Conservation (phyloP, 305 asterid genomes). For the Fraxinus sp. region DNA sequence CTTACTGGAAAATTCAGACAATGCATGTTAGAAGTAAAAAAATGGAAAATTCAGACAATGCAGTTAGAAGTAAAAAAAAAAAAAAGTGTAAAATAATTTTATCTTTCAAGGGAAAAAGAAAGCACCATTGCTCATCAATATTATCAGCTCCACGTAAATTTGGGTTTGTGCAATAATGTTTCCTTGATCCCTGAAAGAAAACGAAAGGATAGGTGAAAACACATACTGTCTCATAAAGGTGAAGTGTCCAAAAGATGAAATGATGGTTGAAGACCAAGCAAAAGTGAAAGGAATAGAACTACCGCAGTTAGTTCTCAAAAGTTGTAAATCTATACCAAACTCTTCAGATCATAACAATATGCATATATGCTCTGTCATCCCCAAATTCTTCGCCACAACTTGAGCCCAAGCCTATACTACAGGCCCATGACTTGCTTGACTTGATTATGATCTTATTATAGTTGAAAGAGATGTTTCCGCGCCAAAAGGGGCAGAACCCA, state of each 20-base stretch:
- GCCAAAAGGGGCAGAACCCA: not conserved
- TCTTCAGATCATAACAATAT: not conserved
- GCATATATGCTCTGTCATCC: conserved; percentile 1
- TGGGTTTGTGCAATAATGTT: conserved; percentile 78
- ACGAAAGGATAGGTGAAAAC: conserved; percentile 17
- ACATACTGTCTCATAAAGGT: conserved; percentile 5
- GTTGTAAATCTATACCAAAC: conserved; percentile 5
- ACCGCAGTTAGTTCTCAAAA: not conserved
- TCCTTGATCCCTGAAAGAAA: conserved; percentile 76
- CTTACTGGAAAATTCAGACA: conserved; percentile 54
- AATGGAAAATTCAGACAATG: too few relatives aligned
- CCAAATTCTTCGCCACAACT: conserved; percentile 3
- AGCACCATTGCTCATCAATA: conserved; percentile 84
- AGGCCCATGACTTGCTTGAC: conserved; percentile 10
- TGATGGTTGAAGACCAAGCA: not conserved
- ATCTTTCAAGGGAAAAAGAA: conserved; percentile 19
- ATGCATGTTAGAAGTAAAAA: conserved; percentile 35
- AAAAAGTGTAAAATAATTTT: conserved; percentile 3
- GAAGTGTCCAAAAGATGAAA: conserved; percentile 9
- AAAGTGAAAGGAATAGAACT: conserved; percentile 5
- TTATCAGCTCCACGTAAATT: conserved; percentile 54
- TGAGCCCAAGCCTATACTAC: conserved; percentile 1
- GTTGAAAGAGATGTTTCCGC: conserved; percentile 1
- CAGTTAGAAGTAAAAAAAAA: not conserved
- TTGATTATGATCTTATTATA: conserved; percentile 6